Base-by-base conservation (phyloP, 441 rosid genomes). In the Biscutella laevigata region DNA sequence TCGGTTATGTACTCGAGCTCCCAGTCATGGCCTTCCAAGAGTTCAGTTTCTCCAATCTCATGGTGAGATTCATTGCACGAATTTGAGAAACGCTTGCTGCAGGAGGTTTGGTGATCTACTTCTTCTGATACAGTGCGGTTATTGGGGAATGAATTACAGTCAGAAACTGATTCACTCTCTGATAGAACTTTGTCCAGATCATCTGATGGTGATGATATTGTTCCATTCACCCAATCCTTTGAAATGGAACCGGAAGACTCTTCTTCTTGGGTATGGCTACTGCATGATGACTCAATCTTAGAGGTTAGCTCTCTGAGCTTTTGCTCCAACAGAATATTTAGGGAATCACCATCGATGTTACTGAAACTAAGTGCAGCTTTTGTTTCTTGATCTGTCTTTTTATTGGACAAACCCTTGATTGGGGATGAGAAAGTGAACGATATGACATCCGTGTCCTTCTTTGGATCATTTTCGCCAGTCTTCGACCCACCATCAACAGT, bases 351-450 rank as follows among this genome's bases (percentile, higher is more conserved):
- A 21, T 69, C 77, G 14, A 79, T 72, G 15, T 61, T 53, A 63
- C 66, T 79, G 21, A 69, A 49, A 62, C 74, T 63, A 40, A 55
- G 19, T 10, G 34, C 48, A 34, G 45, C 47, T 35, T 68, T 35
- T 43, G 51, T 39, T 28, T 41, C 62, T 20, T 64, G 72, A 57
- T 53, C 62, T 3, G 42, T 37, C 46, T 17, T 36, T 43, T 47
- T 55, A 36, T 48, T 61, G 34, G 71, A 15, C 26, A 75, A 20
- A 53, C 76, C 75, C 51, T 61, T 76, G 27, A 92, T 73, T 4
- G 98, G 96, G 42, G 98, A 79, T 5, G 94, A 74, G 67, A 92
- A 92, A 17, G 92, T 92, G 68, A 92, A 92, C 4, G 95, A 92
- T 59, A 92, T 76, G 62, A 92, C 83, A 74, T 92, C 94, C 74